Evolutionary conservation across 345 rosid genomes (phyloP).

Genomic region (Atalantia buxifolia): DNA sequence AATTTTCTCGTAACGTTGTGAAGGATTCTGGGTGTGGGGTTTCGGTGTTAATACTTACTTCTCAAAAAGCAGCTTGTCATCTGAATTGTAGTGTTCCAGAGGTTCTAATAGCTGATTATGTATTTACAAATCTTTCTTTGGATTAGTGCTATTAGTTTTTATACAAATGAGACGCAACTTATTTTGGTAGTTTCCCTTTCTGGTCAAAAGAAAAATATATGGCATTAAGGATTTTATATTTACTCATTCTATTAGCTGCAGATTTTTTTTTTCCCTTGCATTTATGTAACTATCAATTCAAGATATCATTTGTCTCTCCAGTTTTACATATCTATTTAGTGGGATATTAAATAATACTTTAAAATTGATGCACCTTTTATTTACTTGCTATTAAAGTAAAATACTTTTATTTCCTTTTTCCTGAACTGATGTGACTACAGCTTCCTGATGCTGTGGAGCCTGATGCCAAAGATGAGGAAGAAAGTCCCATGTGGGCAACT

Average conservation of each 20-base stretch:
- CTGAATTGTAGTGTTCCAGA: neutral
- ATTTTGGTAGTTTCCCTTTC: neutral
- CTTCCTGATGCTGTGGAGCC: conserved; percentile 54
- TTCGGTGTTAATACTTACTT: neutral
- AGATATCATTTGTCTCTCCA: neutral
- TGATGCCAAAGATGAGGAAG: conserved; percentile 62
- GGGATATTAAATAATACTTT: neutral
- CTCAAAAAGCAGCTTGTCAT: neutral
- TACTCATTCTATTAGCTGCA: neutral
- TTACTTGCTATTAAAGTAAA: neutral
- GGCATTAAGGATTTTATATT: neutral
- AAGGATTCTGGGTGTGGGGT: neutral
- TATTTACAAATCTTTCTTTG: no score
- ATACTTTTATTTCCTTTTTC: conserved; percentile 1
- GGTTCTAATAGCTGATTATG: neutral
- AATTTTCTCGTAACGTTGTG: neutral
- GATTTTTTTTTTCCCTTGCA: neutral
- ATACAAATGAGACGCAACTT: neutral
- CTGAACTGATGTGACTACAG: conserved; percentile 31
- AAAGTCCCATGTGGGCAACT: conserved; percentile 65
- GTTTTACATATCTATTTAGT: neutral
- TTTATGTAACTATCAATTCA: neutral
- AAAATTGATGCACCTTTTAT: neutral
- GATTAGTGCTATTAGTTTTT: neutral
- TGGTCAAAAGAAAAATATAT: neutral